phyloP scores from a whole-genome alignment of 345 rosid species.

The Gossypium arboreum region DNA sequence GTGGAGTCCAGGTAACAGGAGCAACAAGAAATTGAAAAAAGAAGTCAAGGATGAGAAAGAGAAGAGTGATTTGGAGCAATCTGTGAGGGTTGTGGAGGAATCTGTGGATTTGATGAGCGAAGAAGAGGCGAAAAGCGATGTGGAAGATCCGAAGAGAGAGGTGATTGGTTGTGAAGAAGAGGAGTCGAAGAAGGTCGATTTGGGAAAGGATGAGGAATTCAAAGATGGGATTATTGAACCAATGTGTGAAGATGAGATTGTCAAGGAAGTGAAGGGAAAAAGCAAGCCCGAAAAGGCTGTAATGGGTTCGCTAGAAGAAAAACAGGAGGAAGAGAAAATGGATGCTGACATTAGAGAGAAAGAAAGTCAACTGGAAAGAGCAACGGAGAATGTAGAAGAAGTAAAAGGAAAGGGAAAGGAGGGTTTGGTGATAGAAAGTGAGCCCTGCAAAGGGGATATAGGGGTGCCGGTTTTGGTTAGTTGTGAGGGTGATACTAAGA shows the following conservation, averaged over 20 bases:
- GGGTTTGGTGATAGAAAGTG: not conserved
- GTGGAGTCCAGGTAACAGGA: not conserved
- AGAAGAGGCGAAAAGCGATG: conserved; percentile 73
- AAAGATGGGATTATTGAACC: conserved; percentile 21
- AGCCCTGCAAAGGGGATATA: not conserved
- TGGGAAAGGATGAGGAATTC: conserved; percentile 18
- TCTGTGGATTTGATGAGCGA: conserved; percentile 33
- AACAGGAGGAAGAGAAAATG: not conserved
- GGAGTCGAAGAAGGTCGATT: conserved; percentile 6
- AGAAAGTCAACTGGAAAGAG: not conserved
- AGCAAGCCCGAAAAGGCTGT: not conserved
- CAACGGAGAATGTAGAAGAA: not conserved
- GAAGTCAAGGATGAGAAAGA: conserved; percentile 22
- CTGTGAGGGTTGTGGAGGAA: conserved; percentile 17
- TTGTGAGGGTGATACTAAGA: conserved; percentile 18
- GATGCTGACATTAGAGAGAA: conserved; percentile 7
- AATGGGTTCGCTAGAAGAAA: not conserved
- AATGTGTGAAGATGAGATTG: conserved; percentile 22
- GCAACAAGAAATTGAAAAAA: conserved; percentile 33
- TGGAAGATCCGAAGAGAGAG: conserved; percentile 44
- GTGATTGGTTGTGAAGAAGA: conserved; percentile 15
- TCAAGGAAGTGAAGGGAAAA: conserved; percentile 13
- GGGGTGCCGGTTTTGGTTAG: conserved; percentile 17
- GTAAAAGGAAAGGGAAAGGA: conserved; percentile 14
- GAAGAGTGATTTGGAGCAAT: conserved; percentile 19